Percentiles rank a stretch among this genome's conserved stretches.
These are phyloP conservation scores for Cladosporium sphaerospermum DNA, from an alignment of 2,329 filamentous ascomycete species.

Conservation along the genomic window DNA sequence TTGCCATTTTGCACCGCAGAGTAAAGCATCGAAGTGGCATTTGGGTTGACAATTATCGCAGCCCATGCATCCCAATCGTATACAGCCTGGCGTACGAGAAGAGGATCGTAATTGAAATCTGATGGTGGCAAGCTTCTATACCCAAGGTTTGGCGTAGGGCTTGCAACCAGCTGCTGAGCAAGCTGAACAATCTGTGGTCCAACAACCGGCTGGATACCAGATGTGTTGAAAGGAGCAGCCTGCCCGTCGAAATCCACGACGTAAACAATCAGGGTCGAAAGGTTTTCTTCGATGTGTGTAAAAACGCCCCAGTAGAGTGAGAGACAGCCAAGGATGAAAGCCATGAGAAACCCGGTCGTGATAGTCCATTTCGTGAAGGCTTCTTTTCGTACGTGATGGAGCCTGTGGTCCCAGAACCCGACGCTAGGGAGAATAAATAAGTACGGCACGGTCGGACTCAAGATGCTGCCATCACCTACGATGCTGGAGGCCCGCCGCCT, in stretches of 20 bases:
- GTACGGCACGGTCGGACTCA: not conserved
- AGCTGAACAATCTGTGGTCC: slow-evolving; percentile 48
- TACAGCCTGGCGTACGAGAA: slow-evolving; percentile 51
- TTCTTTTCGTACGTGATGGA: slow-evolving; percentile 35
- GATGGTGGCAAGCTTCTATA: slow-evolving; percentile 44
- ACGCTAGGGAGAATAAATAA: slow-evolving; percentile 22
- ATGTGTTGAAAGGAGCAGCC: slow-evolving; percentile 44
- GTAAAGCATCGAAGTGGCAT: slow-evolving; percentile 54
- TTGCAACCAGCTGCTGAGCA: slow-evolving; percentile 39
- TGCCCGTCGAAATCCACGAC: slow-evolving; percentile 60
- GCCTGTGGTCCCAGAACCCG: slow-evolving; percentile 40
- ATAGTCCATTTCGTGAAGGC: slow-evolving; percentile 37
- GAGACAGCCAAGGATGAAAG: slow-evolving; percentile 51
- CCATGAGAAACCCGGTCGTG: slow-evolving; percentile 46
- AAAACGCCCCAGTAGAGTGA: slow-evolving; percentile 59
- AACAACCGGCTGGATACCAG: slow-evolving; percentile 45
- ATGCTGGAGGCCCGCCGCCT: not conserved
- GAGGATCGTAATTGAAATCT: slow-evolving; percentile 51
- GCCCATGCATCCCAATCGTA: slow-evolving; percentile 56
- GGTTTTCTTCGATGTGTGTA: slow-evolving; percentile 45
- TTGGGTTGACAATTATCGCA: slow-evolving; percentile 57
- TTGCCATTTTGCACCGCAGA: slow-evolving; percentile 51
- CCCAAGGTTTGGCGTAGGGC: slow-evolving; percentile 40
- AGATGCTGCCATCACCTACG: not conserved
- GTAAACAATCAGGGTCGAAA: slow-evolving; percentile 46